phyloP scores from a whole-genome alignment of 306 rosid species.

The Cyamopsis tetragonoloba region DNA sequence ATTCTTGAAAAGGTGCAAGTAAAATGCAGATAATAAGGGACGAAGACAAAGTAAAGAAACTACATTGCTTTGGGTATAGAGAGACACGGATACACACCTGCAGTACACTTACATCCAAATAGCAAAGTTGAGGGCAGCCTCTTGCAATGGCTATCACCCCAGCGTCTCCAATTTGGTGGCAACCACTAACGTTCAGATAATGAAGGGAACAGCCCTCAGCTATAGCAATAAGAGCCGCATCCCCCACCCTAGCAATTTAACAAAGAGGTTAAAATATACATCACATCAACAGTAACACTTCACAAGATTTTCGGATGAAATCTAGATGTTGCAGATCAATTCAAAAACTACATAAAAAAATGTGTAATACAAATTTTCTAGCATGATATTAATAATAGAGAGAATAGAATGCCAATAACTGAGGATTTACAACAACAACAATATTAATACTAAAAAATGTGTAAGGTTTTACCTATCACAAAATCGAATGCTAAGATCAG shows the following conservation, averaged over 20 bases:
- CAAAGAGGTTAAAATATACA: slow-evolving; percentile 1
- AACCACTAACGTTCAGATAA: slow-evolving; percentile 86
- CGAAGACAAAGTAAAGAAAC: background rate
- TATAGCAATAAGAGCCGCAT: slow-evolving; percentile 80
- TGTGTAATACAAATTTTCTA: background rate
- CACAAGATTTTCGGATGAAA: background rate
- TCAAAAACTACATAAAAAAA: background rate
- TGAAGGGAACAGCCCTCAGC: slow-evolving; percentile 75
- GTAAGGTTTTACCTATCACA: slow-evolving; percentile 74
- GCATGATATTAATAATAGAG: background rate
- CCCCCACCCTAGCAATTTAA: slow-evolving; percentile 67
- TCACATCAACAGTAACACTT: background rate
- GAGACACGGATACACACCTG: slow-evolving; percentile 53
- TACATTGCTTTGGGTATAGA: background rate
- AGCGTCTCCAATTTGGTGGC: slow-evolving; percentile 86
- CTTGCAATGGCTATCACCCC: slow-evolving; percentile 91
- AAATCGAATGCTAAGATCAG: slow-evolving; percentile 81
- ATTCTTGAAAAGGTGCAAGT: background rate
- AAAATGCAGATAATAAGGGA: background rate
- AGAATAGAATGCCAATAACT: background rate
- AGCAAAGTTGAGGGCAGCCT: slow-evolving; percentile 73
- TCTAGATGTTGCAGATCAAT: background rate
- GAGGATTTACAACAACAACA: slow-evolving; percentile 16
- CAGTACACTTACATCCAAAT: slow-evolving; percentile 80
- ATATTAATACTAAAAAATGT: background rate